phyloP scores from a whole-genome alignment of 805 yeast genomes.

The Barnettozyma salicaria region DNA sequence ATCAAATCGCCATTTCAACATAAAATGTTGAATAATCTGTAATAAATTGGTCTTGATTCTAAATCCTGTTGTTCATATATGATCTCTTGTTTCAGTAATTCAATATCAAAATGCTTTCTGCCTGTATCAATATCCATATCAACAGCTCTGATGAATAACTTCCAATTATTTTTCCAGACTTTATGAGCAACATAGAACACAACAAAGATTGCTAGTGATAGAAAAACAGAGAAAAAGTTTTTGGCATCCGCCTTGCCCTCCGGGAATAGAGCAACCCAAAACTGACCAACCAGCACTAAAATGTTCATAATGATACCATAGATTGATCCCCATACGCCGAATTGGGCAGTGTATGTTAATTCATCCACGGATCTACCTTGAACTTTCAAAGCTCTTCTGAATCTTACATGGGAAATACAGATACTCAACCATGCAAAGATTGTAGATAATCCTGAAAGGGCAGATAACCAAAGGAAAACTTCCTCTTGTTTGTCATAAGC shows the following conservation, averaged over 20 bases:
- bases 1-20: conserved; percentile 31
- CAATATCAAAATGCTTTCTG: conserved; percentile 54
- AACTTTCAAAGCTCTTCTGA: conserved; percentile 53
- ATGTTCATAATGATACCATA: conserved; percentile 54
- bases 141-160: conserved; percentile 35
- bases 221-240: conserved; percentile 58
- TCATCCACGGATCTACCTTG: conserved; percentile 64
- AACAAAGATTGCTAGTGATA: conserved; percentile 58
- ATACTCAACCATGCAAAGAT: conserved; percentile 61
- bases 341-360: conserved; percentile 57
- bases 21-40: conserved; percentile 40
- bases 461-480: conserved; percentile 60
- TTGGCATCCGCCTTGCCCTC: conserved; percentile 46
- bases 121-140: conserved; percentile 60
- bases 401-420: conserved; percentile 53
- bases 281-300: conserved; percentile 65
- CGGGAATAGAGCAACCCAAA: conserved; percentile 80
- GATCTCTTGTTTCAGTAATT: conserved; percentile 48
- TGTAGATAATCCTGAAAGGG: conserved; percentile 57
- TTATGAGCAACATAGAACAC: conserved; percentile 54
- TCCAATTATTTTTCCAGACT: conserved; percentile 40
- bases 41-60: conserved; percentile 41
- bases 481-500: conserved; percentile 46
- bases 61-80: conserved; percentile 50
- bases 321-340: conserved; percentile 63